These are phyloP conservation scores for Fraxinus cuspidata DNA, from an alignment of 257 asterid species.

Conservation along the genomic window DNA sequence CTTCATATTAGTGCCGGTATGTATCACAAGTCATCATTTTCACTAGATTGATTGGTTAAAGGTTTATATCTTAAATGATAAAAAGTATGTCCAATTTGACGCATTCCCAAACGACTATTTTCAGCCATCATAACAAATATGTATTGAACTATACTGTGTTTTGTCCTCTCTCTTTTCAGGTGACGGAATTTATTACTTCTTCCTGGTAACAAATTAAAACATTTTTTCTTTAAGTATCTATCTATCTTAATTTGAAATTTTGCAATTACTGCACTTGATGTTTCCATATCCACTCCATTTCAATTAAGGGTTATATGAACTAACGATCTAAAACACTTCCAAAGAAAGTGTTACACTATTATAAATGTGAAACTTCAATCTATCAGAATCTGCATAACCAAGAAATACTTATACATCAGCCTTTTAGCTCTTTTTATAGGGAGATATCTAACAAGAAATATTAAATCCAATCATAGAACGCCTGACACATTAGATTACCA, in stretches of 20 bases:
- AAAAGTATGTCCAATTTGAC: not conserved
- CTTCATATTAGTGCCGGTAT: not conserved
- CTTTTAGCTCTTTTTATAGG: not conserved
- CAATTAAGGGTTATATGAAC: not conserved
- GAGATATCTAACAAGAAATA: not conserved
- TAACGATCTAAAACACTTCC: not conserved
- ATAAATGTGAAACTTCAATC: not conserved
- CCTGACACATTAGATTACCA: not conserved
- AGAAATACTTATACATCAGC: not conserved
- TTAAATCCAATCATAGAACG: not conserved
- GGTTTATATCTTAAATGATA: not conserved
- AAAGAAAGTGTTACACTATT: not conserved
- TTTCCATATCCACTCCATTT: not conserved
- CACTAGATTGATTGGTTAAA: not conserved
- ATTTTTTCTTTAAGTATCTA: not conserved
- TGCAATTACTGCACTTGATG: not conserved
- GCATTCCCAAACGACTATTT: not conserved
- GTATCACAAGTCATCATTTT: not conserved
- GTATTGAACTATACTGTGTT: not conserved
- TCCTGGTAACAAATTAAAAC: not conserved
- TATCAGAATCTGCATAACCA: not conserved
- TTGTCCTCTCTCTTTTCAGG: not conserved
- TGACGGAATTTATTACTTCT: not conserved
- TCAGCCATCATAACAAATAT: not conserved
- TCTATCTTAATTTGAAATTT: not conserved